Base-by-base conservation (phyloP, 139 green algal genomes). In the Tetraselmis chui region DNA sequence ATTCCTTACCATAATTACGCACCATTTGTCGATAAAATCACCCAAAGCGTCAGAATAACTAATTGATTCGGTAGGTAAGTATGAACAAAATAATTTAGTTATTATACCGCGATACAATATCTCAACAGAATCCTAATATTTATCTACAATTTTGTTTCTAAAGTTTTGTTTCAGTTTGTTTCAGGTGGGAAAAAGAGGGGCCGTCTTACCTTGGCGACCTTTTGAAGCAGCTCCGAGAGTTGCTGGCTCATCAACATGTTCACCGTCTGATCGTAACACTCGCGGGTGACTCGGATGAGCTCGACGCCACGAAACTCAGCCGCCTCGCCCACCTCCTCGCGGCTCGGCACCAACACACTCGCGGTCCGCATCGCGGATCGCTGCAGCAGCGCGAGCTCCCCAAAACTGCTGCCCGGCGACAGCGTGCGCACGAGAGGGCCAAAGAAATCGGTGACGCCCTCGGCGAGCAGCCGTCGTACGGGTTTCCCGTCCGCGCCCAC, bases 321-420 rank as follows among this genome's bases (percentile, higher is more conserved):
- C 11, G 11, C 45, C 45, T 67, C 45, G 45, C 45, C 45, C 11
- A 5, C 45, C 45, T 67, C 45, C 45, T 5, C 11, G 45, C 11
- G 11, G 11, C 11, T 18, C 5, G 78, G 28, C 28, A 31, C 79
- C 11, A 82, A 11, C 25, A 87, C 58, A 67, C 75, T 83, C 31
- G 84, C 84, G 31, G 84, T 87, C 22, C 84, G 77, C 74, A 75
- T 59, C 11, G 77, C 32, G 67, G 74, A 27, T 18, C 76, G 29
- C 2, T 85, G 76, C 28, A 87, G 80, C 31, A 87, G 84, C 59
- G 84, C 84, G 32, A 87, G 80, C 80, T 87, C 84, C 23, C 84
- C 84, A 29, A 84, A 84, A 22, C 75, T 83, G 31, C 85, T 74
- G 1, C 84, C 84, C 0, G 84, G 80, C 0, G 2, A 23, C 23